phyloP scores from a whole-genome alignment of 2,329 filamentous ascomycete species.

The Apiospora koreana region DNA sequence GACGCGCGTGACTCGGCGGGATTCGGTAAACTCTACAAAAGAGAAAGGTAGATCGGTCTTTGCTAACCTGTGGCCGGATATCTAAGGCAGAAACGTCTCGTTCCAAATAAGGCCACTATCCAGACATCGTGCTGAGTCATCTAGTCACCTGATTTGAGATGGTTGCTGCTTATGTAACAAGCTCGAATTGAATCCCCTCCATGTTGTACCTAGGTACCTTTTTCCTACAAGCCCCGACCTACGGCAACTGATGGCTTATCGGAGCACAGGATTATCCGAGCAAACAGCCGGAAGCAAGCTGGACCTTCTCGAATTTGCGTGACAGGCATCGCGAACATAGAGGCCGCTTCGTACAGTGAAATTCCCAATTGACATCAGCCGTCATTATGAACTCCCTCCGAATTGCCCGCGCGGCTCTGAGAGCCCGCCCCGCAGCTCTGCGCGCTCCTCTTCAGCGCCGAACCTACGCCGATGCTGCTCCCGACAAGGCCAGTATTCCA shows the following conservation, averaged over 20 bases:
- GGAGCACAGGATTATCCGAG: not conserved
- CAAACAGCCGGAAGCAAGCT: not conserved
- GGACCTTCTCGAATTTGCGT: conserved; percentile 43
- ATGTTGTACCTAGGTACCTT: not conserved
- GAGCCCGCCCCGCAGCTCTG: conserved; percentile 77
- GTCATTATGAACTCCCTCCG: conserved; percentile 90
- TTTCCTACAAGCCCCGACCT: not conserved
- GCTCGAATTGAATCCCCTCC: not conserved
- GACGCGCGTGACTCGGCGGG: not conserved
- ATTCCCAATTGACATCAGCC: conserved; percentile 48
- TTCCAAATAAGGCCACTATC: not conserved
- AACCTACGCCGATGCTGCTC: conserved; percentile 85
- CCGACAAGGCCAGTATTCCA: conserved; percentile 68
- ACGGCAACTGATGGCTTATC: not conserved
- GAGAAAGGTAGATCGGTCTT: not conserved
- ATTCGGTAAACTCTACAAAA: not conserved
- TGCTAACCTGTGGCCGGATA: not conserved
- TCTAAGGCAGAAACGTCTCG: not conserved
- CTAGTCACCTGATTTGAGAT: not conserved
- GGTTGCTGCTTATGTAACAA: not conserved
- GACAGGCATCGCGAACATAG: conserved; percentile 41
- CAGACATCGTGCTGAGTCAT: not conserved
- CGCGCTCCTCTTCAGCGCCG: conserved; percentile 78
- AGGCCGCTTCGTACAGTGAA: conserved; percentile 45
- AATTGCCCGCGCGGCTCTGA: conserved; percentile 85